Base-by-base conservation (phyloP, 441 rosid species). In the Croton laevigatus region DNA sequence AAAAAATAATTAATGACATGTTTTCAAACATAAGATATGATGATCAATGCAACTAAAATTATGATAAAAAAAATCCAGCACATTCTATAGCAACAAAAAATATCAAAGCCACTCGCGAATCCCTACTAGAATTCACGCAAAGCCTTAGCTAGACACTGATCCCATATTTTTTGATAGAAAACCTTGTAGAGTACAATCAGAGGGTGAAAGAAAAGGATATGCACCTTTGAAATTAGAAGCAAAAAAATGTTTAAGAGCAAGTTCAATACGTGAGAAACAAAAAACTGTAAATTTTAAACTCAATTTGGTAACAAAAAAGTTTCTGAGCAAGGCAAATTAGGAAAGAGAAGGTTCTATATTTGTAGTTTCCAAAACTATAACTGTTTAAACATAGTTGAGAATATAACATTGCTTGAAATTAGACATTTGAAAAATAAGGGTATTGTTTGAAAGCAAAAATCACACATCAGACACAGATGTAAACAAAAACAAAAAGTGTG, bases 1-100 rank as follows among this genome's bases (percentile, higher is more conserved):
- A 27, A 38, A 9, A 46, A 22, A 70, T 37, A 66, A 62, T 51
- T 37, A 71, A 70, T 66, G 70, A 66, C 75, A 34, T 61, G 57
- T 20, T 22, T n/a, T 69, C 65, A 72, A 67, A 55, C 40, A 63
- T 68, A 19, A 53, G 55, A 32, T 12, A 68, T 16, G 45, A 68
- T 6, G 23, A 14, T 22, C 49, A 60, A 63, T 57, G 36, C 57
- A 70, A 58, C 45, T 55, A 48, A 71, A 45, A 27, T 36, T 19
- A 71, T 13, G 45, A 13, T 22, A 1, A 6, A 34, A n/a, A n/a
- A 62, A 46, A 8, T 22, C 63, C 38, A 55, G 44, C 32, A 54
- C 52, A 38, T 49, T 23, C 36, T 58, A 63, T 51, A 64, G 46
- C 27, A 45, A 57, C 23, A 44, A 42, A 63, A 32, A 6, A 44